phyloP scores from a whole-genome alignment of 2,329 filamentous ascomycete genomes.

The Fusarium sp. region DNA sequence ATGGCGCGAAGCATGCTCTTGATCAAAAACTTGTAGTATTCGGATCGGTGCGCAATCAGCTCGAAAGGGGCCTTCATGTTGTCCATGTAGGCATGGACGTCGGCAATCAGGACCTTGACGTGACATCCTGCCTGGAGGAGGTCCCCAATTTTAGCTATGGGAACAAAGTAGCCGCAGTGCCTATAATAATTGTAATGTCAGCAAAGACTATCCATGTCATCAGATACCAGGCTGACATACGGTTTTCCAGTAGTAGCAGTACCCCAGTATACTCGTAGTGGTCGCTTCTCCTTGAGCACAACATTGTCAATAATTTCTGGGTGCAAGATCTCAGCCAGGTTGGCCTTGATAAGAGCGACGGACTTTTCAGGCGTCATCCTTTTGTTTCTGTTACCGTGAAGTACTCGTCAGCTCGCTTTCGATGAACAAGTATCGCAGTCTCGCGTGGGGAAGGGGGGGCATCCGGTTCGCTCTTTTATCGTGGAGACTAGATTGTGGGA shows the following conservation, averaged over 20 bases:
- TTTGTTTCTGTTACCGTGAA: not conserved
- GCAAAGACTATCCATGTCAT: not conserved
- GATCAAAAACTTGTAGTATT: constrained; percentile 4
- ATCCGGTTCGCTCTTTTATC: no score
- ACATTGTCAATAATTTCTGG: constrained; percentile 2
- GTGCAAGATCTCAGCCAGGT: not conserved
- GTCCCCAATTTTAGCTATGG: constrained; percentile 1
- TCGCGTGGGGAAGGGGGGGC: no score
- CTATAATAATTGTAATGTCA: not conserved
- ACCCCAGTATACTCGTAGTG: constrained; percentile 1
- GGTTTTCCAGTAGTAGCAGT: constrained; percentile 3
- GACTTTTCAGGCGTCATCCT: not conserved
- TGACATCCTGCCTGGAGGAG: constrained; percentile 3
- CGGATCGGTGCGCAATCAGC: fast-evolving
- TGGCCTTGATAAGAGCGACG: not conserved
- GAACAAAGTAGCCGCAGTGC: constrained; percentile 15
- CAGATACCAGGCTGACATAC: not conserved
- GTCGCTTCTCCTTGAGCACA: fast-evolving
- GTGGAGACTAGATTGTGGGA: no score
- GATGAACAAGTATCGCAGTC: no score
- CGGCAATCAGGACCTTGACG: constrained; percentile 2
- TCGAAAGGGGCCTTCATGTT: fast-evolving
- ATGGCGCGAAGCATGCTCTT: not conserved
- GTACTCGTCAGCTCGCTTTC: no score
- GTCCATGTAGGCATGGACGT: not conserved